phyloP scores from a whole-genome alignment of 768 basidiomycete species.

The Collybia sp. region DNA sequence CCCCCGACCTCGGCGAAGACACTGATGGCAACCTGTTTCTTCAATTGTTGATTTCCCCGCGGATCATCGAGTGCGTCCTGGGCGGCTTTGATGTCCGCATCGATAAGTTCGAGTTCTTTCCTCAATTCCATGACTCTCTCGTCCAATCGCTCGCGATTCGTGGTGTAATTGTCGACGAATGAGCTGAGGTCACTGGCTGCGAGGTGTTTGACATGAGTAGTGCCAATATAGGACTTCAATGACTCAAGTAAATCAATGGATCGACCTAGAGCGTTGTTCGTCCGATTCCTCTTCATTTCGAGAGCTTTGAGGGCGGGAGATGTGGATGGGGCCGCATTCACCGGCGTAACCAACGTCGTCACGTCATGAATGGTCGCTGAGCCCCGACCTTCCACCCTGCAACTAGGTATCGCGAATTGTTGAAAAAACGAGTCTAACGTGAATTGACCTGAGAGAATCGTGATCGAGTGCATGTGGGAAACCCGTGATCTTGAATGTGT shows the following conservation, averaged over 20 bases:
- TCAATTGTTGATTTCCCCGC: slow-evolving; percentile 8
- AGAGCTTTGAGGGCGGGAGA: slow-evolving; percentile 2
- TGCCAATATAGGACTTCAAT: slow-evolving; percentile 11
- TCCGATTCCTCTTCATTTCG: not conserved
- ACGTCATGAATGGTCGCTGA: slow-evolving; percentile 17
- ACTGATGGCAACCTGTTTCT: slow-evolving; percentile 10
- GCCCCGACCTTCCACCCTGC: slow-evolving; percentile 16
- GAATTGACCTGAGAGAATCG: not conserved
- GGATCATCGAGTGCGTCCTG: not conserved
- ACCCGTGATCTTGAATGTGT: not conserved
- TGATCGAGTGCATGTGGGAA: slow-evolving; percentile 1
- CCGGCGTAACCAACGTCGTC: slow-evolving; percentile 5
- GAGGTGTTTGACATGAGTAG: slow-evolving; percentile 11
- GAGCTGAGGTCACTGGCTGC: slow-evolving; percentile 9
- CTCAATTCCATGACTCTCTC: slow-evolving; percentile 8
- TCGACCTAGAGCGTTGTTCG: slow-evolving; percentile 10
- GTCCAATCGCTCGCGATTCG: slow-evolving; percentile 9
- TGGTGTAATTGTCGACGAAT: slow-evolving; percentile 12
- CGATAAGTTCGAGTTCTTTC: slow-evolving; percentile 8
- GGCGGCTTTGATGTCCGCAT: slow-evolving; percentile 6
- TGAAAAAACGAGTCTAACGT: not conserved
- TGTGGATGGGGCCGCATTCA: not conserved
- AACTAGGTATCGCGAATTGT: not conserved
- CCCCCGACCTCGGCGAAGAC: slow-evolving; percentile 14
- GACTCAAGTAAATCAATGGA: slow-evolving; percentile 11